Conservation (phyloP, 2,329 filamentous ascomycete species). For the Madurella mycetomatis region DNA sequence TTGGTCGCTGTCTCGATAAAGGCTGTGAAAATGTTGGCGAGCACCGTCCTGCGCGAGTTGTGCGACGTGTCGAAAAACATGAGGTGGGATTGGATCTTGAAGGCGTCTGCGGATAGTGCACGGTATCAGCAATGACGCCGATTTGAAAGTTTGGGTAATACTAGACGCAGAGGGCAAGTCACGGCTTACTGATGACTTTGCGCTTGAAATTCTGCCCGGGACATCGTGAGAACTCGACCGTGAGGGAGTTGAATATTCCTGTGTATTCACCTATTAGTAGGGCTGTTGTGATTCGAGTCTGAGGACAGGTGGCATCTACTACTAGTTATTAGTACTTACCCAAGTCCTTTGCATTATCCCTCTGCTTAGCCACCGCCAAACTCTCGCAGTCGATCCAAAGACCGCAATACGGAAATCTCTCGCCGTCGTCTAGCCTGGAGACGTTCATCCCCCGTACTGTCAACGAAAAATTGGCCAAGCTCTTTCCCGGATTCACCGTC, state of each 20-base stretch:
- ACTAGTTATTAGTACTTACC: slow-evolving; percentile 38
- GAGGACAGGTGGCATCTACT: slow-evolving; percentile 17
- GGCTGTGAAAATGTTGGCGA: slow-evolving; percentile 69
- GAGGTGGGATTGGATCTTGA: slow-evolving; percentile 79
- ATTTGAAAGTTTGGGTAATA: neutral
- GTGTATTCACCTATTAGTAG: slow-evolving; percentile 19
- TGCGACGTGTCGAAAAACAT: slow-evolving; percentile 80
- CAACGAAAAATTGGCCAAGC: slow-evolving; percentile 76
- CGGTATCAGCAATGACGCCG: neutral
- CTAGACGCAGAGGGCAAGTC: neutral
- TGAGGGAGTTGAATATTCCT: slow-evolving; percentile 67
- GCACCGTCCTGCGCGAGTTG: slow-evolving; percentile 65
- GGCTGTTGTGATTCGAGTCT: slow-evolving; percentile 6
- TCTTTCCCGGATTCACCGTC: slow-evolving; percentile 70
- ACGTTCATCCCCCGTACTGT: slow-evolving; percentile 50
- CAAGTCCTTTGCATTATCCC: slow-evolving; percentile 45
- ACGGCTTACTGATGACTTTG: slow-evolving; percentile 63
- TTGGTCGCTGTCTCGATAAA: slow-evolving; percentile 78
- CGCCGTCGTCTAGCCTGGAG: slow-evolving; percentile 38
- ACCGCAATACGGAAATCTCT: slow-evolving; percentile 84
- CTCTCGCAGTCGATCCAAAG: slow-evolving; percentile 68
- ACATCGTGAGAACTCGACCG: slow-evolving; percentile 66
- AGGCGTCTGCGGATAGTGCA: slow-evolving; percentile 44
- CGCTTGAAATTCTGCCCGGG: slow-evolving; percentile 76
- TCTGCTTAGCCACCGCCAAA: slow-evolving; percentile 69